Evolutionary conservation across 805 yeast genomes (phyloP), one percentile per base, ranked within the genome.

Genomic region (Suhomyces sp.): DNA sequence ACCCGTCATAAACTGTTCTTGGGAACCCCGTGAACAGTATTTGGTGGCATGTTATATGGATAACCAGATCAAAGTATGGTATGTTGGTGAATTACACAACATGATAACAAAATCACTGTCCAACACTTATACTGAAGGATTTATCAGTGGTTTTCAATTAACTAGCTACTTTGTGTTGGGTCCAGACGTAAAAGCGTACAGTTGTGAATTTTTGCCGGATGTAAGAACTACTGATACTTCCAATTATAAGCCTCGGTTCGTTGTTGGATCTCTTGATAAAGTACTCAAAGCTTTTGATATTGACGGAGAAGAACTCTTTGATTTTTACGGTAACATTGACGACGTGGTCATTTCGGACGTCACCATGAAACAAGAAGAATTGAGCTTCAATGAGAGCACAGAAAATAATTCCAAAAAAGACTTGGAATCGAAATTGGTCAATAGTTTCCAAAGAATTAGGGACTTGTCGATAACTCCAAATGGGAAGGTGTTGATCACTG

Each of bases 261-360:
- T 87, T 4, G 75, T 88, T 19, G 93, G 96, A 0, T 84, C 92
- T 0, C 91, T 92, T 0, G 96, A 88, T 63, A 83, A 84, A 55
- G 85, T 68, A 4, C 61, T 75, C 39, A 72, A 72, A 52, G 76
- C 71, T 1, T 75, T 58, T 50, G 70, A 72, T 49, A 55, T 75
- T 8, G 64, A 71, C 46, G 79, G 79, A 3, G 58, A 58, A 3
- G 77, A 73, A 53, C 54, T 75, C n/a, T 69, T 73, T 59, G 79
- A 75, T 52, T 75, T 75, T 52, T 73, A 74, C 55, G 69, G 69
- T 17, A 71, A 70, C 51, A 60, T 65, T 2, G 70, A 66, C 44
- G 64, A 63, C n/a, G 58, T 53, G 12, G 51, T 52, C 27, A 19
- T 15, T 19, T 55, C 52, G 22, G 56, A 49, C 27, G 49, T 44